Base-by-base conservation (phyloP, 805 yeast species). In the Candida khao-thaluensis region DNA sequence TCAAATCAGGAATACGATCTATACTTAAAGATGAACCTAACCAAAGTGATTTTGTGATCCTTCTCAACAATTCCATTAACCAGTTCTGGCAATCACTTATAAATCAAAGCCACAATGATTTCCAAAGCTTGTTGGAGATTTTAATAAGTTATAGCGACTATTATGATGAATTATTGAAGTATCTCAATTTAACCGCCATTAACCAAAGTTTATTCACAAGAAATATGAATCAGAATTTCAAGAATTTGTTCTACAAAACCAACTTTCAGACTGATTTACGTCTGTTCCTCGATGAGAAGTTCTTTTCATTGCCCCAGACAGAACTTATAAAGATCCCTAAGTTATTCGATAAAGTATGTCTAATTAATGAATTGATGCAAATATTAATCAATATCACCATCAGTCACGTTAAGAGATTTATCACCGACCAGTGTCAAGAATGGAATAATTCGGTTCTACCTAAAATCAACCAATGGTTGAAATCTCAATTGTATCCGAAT, bases 401-500 rank as follows among this genome's bases (percentile, higher is more conserved):
- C 7, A 45, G 47, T 3, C 59, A 59, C 25, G 69, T 77, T n/a
- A 54, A 52, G 17, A 32, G 42, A 4, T 57, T 59, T 41, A 59
- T 74, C 5, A 35, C 42, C 2, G 30, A 24, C 4, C 49, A 52
- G 10, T 71, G 72, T 43, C 46, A 45, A 1, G 54, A 55, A 1
- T 76, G 78, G 78, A 49, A 61, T 32, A 44, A 30, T n/a, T 69
- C 72, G 0, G 49, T 64, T 1, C 49, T 74, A 11, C 47, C 48
- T 0, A 38, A 42, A 1, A 56, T 76, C 4, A 52, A 64, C 35
- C 40, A 48, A 9, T 75, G 71, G 69, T 60, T 74, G 10, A 52
- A 62, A 12, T 36, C 44, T 4, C 66, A 66, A 14, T 44, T 76
- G 3, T 71, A 60, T 41, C 71, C 74, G 2, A 57, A 53, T 37